Percentiles rank a stretch among this genome's conserved stretches.
These are phyloP conservation scores for Pyricularia grisea DNA, from an alignment of 2,329 filamentous ascomycete genomes.

Conservation along the genomic window DNA sequence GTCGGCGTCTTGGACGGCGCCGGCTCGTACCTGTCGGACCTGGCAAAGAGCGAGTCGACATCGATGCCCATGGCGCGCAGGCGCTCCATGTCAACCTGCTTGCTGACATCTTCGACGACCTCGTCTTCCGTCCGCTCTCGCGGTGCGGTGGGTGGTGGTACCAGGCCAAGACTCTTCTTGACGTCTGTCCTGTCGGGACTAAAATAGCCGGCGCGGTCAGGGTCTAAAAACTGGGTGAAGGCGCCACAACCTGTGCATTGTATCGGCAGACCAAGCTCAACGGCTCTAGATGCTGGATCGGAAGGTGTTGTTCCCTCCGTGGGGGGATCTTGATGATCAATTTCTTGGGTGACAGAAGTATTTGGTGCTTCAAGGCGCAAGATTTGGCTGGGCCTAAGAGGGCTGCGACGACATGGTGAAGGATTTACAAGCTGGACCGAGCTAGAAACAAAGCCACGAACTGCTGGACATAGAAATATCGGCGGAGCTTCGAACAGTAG, in stretches of 20 bases:
- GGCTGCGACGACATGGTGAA: neutral
- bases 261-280: conserved; percentile 30
- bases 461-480: conserved; percentile 10
- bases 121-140: conserved; percentile 27
- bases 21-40: neutral
- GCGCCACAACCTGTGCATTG: conserved; percentile 59
- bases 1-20: conserved; percentile 23
- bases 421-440: neutral
- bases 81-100: conserved; percentile 27
- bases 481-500: conserved; percentile 5
- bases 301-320: neutral
- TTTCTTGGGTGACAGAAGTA: neutral
- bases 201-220: conserved; percentile 49
- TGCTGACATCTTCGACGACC: conserved; percentile 36
- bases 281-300: neutral
- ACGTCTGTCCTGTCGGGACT: conserved; percentile 41
- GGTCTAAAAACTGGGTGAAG: conserved; percentile 44
- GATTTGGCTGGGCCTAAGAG: neutral
- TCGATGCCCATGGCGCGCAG: conserved; percentile 37
- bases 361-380: neutral
- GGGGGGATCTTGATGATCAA: neutral
- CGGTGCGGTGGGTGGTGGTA: conserved; percentile 12
- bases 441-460: neutral
- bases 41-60: conserved; percentile 24
- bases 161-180: conserved; percentile 32